Evolutionary conservation across 768 basidiomycete genomes (phyloP).

Genomic region (Asterophora parasitica): DNA sequence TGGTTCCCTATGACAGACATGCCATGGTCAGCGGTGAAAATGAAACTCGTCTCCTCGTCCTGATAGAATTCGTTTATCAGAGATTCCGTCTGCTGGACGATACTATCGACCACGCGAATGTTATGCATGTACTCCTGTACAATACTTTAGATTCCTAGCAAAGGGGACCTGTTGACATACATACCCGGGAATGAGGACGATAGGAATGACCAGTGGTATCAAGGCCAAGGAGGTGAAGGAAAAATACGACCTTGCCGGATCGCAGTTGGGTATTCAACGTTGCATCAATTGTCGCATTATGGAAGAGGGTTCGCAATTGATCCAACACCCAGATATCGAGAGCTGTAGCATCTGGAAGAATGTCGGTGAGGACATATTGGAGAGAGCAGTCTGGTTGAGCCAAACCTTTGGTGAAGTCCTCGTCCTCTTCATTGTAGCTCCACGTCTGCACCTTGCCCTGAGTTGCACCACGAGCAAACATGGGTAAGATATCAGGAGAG

Average conservation of each 20-base stretch:
- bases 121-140: constrained; percentile 81
- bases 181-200: constrained; percentile 71
- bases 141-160: neutral
- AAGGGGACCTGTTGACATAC: neutral
- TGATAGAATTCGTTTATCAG: constrained; percentile 60
- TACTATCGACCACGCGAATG: constrained; percentile 71
- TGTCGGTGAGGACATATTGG: neutral
- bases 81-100: constrained; percentile 62
- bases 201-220: constrained; percentile 89
- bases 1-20: constrained; percentile 89
- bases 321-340: constrained; percentile 80
- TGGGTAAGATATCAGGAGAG: constrained; percentile 83
- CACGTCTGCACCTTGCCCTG: constrained; percentile 68
- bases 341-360: constrained; percentile 58
- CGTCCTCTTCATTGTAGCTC: constrained; percentile 71
- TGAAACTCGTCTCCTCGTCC: constrained; percentile 65
- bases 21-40: constrained; percentile 88
- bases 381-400: neutral
- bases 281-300: constrained; percentile 54
- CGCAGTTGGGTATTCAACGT: constrained; percentile 47
- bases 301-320: constrained; percentile 55
- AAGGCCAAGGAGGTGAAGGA: constrained; percentile 77
- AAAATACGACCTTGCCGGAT: constrained; percentile 64
- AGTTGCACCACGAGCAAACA: constrained; percentile 75
- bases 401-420: constrained; percentile 83